Percentiles rank a stretch among this genome's conserved stretches.
phyloP scores from a whole-genome alignment of 805 yeast species.

The Starmerella roubikii region DNA sequence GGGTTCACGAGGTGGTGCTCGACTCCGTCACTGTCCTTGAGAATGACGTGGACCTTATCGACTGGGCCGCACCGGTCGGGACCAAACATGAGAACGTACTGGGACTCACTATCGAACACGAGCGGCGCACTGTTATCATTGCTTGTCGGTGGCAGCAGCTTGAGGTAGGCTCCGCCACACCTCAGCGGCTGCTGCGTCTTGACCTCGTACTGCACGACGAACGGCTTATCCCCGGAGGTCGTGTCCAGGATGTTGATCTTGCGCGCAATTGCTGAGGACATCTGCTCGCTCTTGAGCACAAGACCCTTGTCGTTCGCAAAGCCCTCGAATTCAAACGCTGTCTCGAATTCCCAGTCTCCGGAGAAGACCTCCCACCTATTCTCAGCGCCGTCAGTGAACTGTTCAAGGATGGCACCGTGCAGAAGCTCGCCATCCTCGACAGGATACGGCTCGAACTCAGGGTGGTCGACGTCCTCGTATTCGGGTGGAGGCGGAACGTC shows the following conservation, averaged over 20 bases:
- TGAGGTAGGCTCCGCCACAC: constrained; percentile 87
- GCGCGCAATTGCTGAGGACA: constrained; percentile 70
- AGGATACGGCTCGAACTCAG: constrained; percentile 21
- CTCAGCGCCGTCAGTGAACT: constrained; percentile 22
- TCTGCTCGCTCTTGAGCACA: constrained; percentile 60
- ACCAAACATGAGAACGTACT: constrained; percentile 83
- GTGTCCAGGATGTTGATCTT: constrained; percentile 44
- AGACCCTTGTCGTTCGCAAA: constrained; percentile 58
- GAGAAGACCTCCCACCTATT: constrained; percentile 47
- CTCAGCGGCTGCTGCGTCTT: constrained; percentile 63
- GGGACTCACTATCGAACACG: constrained; percentile 46
- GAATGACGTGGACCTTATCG: constrained; percentile 66
- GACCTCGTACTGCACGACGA: constrained; percentile 82
- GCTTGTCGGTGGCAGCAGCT: constrained; percentile 42
- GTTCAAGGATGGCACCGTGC: constrained; percentile 22
- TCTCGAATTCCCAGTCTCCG: constrained; percentile 70
- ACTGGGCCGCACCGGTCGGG: constrained; percentile 81
- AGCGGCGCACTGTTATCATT: not conserved
- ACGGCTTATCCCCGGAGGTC: constrained; percentile 35
- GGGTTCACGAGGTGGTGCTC: constrained; percentile 55
- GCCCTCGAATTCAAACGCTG: constrained; percentile 44
- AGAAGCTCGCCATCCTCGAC: constrained; percentile 14
- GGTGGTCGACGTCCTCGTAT: constrained; percentile 20
- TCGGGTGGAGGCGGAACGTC: constrained; percentile 13
- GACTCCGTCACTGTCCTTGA: constrained; percentile 40